Conservation (phyloP, 1,139 yeast species). For the Hemisphaericaspora lyxosophila region DNA sequence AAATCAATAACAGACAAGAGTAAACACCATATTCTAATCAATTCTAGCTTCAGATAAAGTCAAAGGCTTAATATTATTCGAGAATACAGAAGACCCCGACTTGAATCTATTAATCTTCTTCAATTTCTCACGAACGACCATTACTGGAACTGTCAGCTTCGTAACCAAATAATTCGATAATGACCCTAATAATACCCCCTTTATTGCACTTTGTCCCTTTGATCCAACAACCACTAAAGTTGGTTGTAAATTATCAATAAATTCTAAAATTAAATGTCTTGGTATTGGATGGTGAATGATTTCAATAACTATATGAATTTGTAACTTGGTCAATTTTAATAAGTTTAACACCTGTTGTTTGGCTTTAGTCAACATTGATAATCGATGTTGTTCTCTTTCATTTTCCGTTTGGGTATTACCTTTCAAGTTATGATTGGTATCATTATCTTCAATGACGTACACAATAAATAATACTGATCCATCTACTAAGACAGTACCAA, state of each 20-base stretch:
- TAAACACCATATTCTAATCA: constrained; percentile 34
- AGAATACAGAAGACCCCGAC: constrained; percentile 45
- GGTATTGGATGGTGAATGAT: constrained; percentile 86
- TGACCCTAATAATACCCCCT: constrained; percentile 75
- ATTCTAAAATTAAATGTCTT: constrained; percentile 76
- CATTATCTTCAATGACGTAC: constrained; percentile 74
- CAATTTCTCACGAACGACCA: constrained; percentile 84
- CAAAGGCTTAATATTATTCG: constrained; percentile 50
- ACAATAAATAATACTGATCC: constrained; percentile 81
- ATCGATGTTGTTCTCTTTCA: constrained; percentile 50
- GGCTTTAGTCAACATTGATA: constrained; percentile 60
- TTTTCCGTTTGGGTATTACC: constrained; percentile 42
- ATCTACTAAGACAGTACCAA: constrained; percentile 83
- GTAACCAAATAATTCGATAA: constrained; percentile 76
- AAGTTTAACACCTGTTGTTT: constrained; percentile 59
- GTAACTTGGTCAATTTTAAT: constrained; percentile 68
- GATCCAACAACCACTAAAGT: constrained; percentile 82
- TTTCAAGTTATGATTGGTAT: constrained; percentile 44
- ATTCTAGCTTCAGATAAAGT: constrained; percentile 51
- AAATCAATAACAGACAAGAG: too few relatives aligned
- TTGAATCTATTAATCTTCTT: constrained; percentile 69
- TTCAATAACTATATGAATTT: constrained; percentile 73
- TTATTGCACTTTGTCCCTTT: constrained; percentile 71
- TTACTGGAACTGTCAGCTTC: constrained; percentile 79
- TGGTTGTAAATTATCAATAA: constrained; percentile 81